Base-by-base conservation (phyloP, 257 asterid genomes). In the Solanum acaule region DNA sequence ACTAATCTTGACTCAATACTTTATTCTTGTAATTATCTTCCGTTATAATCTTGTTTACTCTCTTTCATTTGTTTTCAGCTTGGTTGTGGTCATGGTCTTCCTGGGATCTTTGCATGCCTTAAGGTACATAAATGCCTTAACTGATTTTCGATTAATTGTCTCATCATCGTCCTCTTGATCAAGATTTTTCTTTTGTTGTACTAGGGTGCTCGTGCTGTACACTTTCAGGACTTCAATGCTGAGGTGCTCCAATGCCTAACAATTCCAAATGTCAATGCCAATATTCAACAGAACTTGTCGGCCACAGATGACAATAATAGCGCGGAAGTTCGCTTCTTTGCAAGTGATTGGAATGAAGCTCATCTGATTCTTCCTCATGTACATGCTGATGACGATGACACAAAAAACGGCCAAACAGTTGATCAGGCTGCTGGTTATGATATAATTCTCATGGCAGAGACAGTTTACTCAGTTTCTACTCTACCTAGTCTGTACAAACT, bases 51-150 rank as follows among this genome's bases (percentile, higher is more conserved):
- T 40, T 67, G 59, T 65, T 87, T 20, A 76, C 6, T 86, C 83
- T 67, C 56, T 73, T 87, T 85, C 23, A 12, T 78, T 86, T 79
- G 63, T 78, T 92, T 90, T 89, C 95, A 97, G 99, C 98, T 97
- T 70, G 99, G 99, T 88, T 97, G 99, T 90, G 99, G 99, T 87
- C 99, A 97, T 91, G 99, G 99, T 87, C 99, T 97, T 89, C 99
- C 99, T 76, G 99, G 99, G 72, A 94, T 96, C 44, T 95, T 91
- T 89, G 93, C 98, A 83, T 94, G 96, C 94, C 92, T 92, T 15
- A 91, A 94, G 98, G 99, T 97, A 88, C 88, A 86, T 49, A 37
- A 68, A 90, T 22, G 56, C 29, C 67, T 81, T 31, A 6, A 46
- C 0, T 33, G 72, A 11, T 82, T 77, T 35, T 27, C 13, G 23